Conservation (phyloP, 1,139 yeast species). For the Scheffersomyces quercinus region DNA sequence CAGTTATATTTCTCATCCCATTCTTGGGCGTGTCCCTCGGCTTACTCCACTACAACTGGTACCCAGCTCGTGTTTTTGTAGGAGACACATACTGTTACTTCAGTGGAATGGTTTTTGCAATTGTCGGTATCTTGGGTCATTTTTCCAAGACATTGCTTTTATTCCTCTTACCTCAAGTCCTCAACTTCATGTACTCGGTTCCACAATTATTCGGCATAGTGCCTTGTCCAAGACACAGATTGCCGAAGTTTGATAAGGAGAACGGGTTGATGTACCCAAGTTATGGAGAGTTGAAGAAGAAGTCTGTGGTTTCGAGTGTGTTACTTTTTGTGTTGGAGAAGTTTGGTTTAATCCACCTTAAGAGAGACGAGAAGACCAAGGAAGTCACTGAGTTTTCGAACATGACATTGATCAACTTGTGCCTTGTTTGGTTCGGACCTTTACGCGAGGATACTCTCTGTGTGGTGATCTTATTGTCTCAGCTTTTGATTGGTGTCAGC, state of each 20-base stretch:
- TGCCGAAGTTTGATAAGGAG: slow-evolving; percentile 70
- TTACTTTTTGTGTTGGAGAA: slow-evolving; percentile 39
- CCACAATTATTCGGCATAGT: slow-evolving; percentile 87
- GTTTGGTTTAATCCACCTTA: slow-evolving; percentile 52
- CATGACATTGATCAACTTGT: slow-evolving; percentile 82
- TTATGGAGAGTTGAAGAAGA: slow-evolving; percentile 29
- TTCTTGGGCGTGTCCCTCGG: slow-evolving; percentile 84
- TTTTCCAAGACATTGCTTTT: slow-evolving; percentile 88
- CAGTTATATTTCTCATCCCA: slow-evolving; percentile 79
- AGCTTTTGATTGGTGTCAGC: slow-evolving; percentile 61
- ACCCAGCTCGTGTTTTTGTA: slow-evolving; percentile 89
- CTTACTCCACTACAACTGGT: slow-evolving; percentile 78
- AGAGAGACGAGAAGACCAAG: slow-evolving; percentile 31
- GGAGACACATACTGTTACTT: slow-evolving; percentile 98
- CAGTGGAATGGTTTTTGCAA: slow-evolving; percentile 98
- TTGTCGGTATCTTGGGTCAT: slow-evolving; percentile 94
- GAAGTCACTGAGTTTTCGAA: slow-evolving; percentile 61
- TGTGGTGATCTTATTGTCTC: slow-evolving; percentile 54
- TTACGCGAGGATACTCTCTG: slow-evolving; percentile 81
- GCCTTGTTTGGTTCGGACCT: slow-evolving; percentile 86
- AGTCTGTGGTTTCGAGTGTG: slow-evolving; percentile 17
- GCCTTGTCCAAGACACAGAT: slow-evolving; percentile 93
- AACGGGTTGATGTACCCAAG: slow-evolving; percentile 80
- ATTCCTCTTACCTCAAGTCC: slow-evolving; percentile 85
- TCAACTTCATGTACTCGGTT: slow-evolving; percentile 82